Base-by-base conservation (phyloP, 169 alveolate species). In the Besnoitia besnoiti region DNA sequence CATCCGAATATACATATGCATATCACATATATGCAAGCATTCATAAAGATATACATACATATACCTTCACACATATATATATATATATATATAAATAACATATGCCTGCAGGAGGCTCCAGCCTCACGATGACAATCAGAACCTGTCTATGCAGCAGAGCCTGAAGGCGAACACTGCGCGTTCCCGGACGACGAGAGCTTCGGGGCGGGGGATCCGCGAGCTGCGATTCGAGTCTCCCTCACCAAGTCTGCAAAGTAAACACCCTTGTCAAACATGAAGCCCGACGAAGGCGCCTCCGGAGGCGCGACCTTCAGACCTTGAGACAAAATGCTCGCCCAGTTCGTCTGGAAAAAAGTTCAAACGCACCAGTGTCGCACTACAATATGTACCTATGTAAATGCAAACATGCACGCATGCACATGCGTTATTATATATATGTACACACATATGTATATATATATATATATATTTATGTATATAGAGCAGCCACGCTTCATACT, bases 181-280 rank as follows among this genome's bases (percentile, higher is more conserved):
- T n/a, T n/a, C n/a, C n/a, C n/a, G n/a, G n/a, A n/a, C n/a, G n/a
- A n/a, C n/a, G n/a, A n/a, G n/a, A n/a, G n/a, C n/a, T n/a, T n/a
- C n/a, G n/a, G n/a, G n/a, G n/a, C n/a, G n/a, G n/a, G n/a, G n/a
- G n/a, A n/a, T n/a, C n/a, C n/a, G n/a, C n/a, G n/a, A n/a, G n/a
- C n/a, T n/a, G n/a, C n/a, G n/a, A n/a, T n/a, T n/a, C n/a, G n/a
- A n/a, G n/a, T n/a, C n/a, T n/a, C n/a, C n/a, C 92, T 90, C 35
- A 97, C 98, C 96, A 97, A 91, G 93, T 98, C 99, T 14, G 99
- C 99, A 93, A 98, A 97, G 93, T 98, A 98, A 49, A 97, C 96
- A 33, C 99, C 99, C 91, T 98, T 98, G 61, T 98, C 99, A 79
- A 97, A 98, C 98, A 97, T 97, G 95, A 97, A 98, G 0, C 99